Evolutionary conservation across 139 green algal species (phyloP).

Genomic region (Chlorella sp.): DNA sequence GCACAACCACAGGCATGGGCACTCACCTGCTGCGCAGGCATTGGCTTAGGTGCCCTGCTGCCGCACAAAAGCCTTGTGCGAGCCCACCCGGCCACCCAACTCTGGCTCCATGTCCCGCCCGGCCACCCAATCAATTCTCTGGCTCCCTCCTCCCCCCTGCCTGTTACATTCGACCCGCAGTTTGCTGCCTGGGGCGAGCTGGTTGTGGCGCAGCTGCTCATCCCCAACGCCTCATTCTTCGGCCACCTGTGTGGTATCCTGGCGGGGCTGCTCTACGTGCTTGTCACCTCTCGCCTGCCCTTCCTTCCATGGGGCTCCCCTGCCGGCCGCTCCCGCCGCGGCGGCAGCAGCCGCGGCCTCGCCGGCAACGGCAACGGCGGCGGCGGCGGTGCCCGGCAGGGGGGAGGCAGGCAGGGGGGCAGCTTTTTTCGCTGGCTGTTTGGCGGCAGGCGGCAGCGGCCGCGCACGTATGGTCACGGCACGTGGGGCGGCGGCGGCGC

Average conservation of each 20-base stretch:
- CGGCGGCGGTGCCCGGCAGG: neutral
- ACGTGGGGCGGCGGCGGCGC: conserved; percentile 21
- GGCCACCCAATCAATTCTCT: neutral
- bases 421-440: neutral
- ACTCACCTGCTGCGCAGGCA: too few relatives aligned
- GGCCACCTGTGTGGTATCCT: conserved; percentile 83
- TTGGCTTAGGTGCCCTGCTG: too few relatives aligned
- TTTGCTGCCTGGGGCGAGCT: conserved; percentile 78
- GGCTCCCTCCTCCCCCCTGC: neutral
- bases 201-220: conserved; percentile 66
- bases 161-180: conserved; percentile 25
- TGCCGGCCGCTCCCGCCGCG: neutral
- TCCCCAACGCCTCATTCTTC: conserved; percentile 71
- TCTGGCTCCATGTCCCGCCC: neutral
- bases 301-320: neutral
- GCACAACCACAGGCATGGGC: too few relatives aligned
- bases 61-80: too few relatives aligned
- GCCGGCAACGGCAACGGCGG: neutral
- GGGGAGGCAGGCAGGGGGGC: neutral
- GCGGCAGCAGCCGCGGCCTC: neutral
- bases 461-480: conserved; percentile 22
- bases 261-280: conserved; percentile 74
- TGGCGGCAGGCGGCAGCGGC: neutral
- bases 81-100: too few relatives aligned
- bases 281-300: conserved; percentile 28